A percentile compares a stretch with the other conserved stretches of the same genome.
These are phyloP conservation scores for Panellus pusillus DNA, from an alignment of 768 basidiomycete genomes.

Conservation along the genomic window DNA sequence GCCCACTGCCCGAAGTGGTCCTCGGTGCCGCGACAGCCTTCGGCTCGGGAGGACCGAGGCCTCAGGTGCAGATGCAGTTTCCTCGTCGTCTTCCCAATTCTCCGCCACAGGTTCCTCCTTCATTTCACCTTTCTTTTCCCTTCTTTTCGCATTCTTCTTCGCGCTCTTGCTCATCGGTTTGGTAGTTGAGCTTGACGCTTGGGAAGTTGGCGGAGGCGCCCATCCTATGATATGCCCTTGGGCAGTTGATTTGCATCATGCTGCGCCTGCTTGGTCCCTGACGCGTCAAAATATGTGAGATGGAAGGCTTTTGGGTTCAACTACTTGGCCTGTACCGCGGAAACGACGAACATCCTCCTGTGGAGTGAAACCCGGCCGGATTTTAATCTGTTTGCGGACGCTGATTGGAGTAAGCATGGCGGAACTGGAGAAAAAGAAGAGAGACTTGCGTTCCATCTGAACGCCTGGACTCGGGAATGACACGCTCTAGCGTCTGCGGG, in stretches of 20 bases:
- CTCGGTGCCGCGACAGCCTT: conserved; percentile 7
- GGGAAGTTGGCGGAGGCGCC: conserved; percentile 55
- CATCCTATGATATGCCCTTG: conserved; percentile 83
- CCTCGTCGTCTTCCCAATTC: conserved; percentile 78
- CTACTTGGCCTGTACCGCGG: conserved; percentile 42
- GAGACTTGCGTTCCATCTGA: conserved; percentile 80
- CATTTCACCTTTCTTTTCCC: conserved; percentile 64
- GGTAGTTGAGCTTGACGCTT: conserved; percentile 22
- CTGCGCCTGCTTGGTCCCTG: conserved; percentile 61
- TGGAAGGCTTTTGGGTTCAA: neutral
- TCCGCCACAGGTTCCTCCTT: conserved; percentile 63
- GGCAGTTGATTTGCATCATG: conserved; percentile 64
- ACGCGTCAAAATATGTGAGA: conserved; percentile 10
- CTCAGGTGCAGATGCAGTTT: conserved; percentile 27
- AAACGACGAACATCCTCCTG: conserved; percentile 93
- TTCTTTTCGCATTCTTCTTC: conserved; percentile 78
- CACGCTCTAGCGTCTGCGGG: conserved; percentile 82
- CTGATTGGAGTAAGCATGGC: conserved; percentile 40
- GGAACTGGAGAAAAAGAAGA: conserved; percentile 14
- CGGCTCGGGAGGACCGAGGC: conserved; percentile 7
- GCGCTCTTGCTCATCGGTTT: conserved; percentile 74
- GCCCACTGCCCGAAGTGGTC: conserved; percentile 3
- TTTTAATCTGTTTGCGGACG: conserved; percentile 82
- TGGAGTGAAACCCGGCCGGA: conserved; percentile 91
- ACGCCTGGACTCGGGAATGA: conserved; percentile 82